Evolutionary conservation across 352 stramenopile species (phyloP).

Genomic region (Phytopythium oedochilum): DNA sequence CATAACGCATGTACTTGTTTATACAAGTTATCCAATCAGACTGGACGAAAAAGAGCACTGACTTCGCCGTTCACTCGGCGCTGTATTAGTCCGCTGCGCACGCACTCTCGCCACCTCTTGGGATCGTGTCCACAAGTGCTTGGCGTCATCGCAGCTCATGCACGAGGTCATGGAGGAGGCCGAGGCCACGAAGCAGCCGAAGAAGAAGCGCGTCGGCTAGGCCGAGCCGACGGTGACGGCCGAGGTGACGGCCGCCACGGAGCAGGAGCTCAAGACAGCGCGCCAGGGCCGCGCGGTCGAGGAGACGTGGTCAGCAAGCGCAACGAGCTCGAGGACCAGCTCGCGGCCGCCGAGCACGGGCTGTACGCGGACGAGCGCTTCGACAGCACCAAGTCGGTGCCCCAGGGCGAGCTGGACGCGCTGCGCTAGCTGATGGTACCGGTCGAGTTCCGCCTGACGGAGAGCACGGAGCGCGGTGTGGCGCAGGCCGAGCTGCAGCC

Average conservation of each 20-base stretch:
- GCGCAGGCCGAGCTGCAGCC: conserved; percentile 82
- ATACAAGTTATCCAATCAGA: too few species aligned
- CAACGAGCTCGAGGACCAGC: conserved; percentile 95
- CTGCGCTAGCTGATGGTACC: conserved; percentile 91
- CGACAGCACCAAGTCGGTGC: conserved; percentile 97
- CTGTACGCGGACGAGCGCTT: conserved; percentile 99
- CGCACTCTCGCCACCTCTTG: too few species aligned
- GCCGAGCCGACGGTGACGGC: conserved; percentile 74
- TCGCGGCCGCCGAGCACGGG: conserved; percentile 96
- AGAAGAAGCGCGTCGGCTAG: conserved; percentile 96
- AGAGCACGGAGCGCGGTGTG: conserved; percentile 86
- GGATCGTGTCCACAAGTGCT: too few species aligned
- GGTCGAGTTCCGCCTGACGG: conserved; percentile 91
- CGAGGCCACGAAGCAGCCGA: conserved; percentile 71
- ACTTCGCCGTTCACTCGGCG: too few species aligned
- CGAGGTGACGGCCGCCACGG: conserved; percentile 54
- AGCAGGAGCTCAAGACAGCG: conserved; percentile 94
- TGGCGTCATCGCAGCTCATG: conserved; percentile 96
- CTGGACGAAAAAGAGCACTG: too few species aligned
- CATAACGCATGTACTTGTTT: too few species aligned
- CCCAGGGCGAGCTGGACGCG: conserved; percentile 93
- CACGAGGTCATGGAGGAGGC: conserved; percentile 94
- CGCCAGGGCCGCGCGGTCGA: conserved; percentile 94
- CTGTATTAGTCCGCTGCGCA: too few species aligned
- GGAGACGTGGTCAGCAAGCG: conserved; percentile 98